These are phyloP conservation scores for Helianthus tuberosus DNA, from an alignment of 129 eudicot genomes.

Conservation along the genomic window DNA sequence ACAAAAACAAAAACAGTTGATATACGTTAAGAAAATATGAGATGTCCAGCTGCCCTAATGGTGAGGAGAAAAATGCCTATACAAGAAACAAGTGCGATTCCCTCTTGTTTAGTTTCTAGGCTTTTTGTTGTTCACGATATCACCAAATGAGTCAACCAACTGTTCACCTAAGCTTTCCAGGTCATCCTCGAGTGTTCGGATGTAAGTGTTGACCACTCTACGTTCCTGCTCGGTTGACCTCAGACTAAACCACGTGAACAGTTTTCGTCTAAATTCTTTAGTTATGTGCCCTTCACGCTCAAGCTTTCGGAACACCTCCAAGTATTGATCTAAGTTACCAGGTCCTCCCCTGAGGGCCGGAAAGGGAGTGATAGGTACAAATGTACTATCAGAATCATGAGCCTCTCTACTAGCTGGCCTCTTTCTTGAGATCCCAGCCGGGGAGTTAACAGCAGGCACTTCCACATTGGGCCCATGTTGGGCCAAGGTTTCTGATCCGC, in stretches of 20 bases:
- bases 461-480: slow-evolving; percentile 42
- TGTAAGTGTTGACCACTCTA: slow-evolving; percentile 78
- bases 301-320: slow-evolving; percentile 70
- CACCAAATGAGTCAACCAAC: slow-evolving; percentile 78
- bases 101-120: slow-evolving; percentile 41
- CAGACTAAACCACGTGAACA: slow-evolving; percentile 89
- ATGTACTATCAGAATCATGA: slow-evolving; percentile 66
- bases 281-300: slow-evolving; percentile 69
- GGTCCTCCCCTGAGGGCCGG: slow-evolving; percentile 28
- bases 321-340: slow-evolving; percentile 55
- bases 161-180: slow-evolving; percentile 87
- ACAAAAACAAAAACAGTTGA: not conserved
- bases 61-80: slow-evolving; percentile 1
- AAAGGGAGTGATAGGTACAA: slow-evolving; percentile 56
- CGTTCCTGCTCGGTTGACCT: slow-evolving; percentile 85
- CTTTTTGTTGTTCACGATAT: slow-evolving; percentile 61
- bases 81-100: slow-evolving; percentile 3
- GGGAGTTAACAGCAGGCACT: slow-evolving; percentile 60
- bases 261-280: slow-evolving; percentile 67
- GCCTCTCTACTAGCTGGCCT: slow-evolving; percentile 57
- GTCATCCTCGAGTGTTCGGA: slow-evolving; percentile 70
- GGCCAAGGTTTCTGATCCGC: slow-evolving; percentile 63
- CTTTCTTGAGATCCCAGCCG: slow-evolving; percentile 37
- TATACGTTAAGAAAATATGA: slow-evolving; percentile 14
- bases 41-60: slow-evolving; percentile 1